A percentile compares a stretch with the other conserved stretches of the same genome.
Evolutionary conservation across 345 rosid species (phyloP).

Genomic region (Heritiera fomes): DNA sequence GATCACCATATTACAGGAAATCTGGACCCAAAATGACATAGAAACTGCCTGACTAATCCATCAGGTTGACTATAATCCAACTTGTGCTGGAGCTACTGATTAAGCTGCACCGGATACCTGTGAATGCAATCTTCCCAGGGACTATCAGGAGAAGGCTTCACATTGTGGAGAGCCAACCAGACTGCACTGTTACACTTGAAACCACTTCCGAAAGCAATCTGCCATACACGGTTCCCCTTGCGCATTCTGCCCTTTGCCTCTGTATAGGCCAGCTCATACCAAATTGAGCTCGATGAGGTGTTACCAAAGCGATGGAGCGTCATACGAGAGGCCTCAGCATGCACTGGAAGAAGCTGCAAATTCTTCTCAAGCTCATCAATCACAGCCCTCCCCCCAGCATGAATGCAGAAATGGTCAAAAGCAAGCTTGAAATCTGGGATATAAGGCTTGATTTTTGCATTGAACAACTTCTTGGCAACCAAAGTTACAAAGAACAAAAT

Average conservation of each 20-base stretch:
- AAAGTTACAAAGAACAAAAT: slow-evolving; percentile 73
- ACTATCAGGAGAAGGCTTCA: slow-evolving; percentile 54
- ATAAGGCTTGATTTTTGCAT: slow-evolving; percentile 70
- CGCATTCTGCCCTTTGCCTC: slow-evolving; percentile 83
- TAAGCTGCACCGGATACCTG: slow-evolving; percentile 68
- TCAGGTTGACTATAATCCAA: background rate
- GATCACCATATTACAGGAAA: background rate
- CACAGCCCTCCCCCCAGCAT: slow-evolving; percentile 89
- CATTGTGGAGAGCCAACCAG: slow-evolving; percentile 62
- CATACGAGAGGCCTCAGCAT: slow-evolving; percentile 88
- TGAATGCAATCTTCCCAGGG: slow-evolving; percentile 81
- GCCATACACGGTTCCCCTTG: slow-evolving; percentile 86
- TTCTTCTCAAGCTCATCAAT: slow-evolving; percentile 97
- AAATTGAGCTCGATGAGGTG: slow-evolving; percentile 89
- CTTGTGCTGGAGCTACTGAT: slow-evolving; percentile 28
- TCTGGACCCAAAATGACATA: background rate
- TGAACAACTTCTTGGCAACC: slow-evolving; percentile 61
- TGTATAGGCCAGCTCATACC: slow-evolving; percentile 86
- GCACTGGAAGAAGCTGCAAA: slow-evolving; percentile 65
- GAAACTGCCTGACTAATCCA: slow-evolving; percentile 13
- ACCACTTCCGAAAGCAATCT: slow-evolving; percentile 88
- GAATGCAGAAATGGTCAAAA: slow-evolving; percentile 87
- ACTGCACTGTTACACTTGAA: slow-evolving; percentile 94
- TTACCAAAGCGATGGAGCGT: slow-evolving; percentile 85
- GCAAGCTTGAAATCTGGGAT: slow-evolving; percentile 96